Conservation (phyloP, 2,329 filamentous ascomycete species). For the Pseudovirgaria hyperparasitica region DNA sequence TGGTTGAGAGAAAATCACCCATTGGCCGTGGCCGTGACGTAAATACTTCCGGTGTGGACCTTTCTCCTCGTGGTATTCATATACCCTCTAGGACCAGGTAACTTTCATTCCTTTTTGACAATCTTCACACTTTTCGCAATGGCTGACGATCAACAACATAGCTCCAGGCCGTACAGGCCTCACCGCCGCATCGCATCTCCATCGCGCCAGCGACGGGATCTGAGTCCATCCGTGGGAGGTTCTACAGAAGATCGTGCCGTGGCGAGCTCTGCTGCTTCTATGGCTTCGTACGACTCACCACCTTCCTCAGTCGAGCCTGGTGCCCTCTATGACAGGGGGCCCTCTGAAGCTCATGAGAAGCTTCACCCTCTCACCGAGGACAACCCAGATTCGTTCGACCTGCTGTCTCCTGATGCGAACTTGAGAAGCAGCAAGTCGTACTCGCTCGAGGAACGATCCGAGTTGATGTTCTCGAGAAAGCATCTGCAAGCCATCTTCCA, state of each 20-base stretch:
- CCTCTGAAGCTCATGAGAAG: constrained; percentile 27
- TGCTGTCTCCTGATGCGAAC: constrained; percentile 31
- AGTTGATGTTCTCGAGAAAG: constrained; percentile 51
- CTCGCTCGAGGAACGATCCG: constrained; percentile 51
- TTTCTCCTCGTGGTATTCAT: constrained; percentile 22
- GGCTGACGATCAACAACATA: constrained; percentile 9
- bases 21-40: too few relatives aligned
- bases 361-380: constrained; percentile 38
- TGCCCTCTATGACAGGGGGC: constrained; percentile 29
- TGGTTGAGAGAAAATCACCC: constrained; percentile 1
- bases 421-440: constrained; percentile 23
- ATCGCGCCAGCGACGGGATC: constrained; percentile 10
- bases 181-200: constrained; percentile 2
- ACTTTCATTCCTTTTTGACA: constrained; percentile 1
- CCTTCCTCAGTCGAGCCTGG: constrained; percentile 20
- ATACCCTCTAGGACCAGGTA: constrained; percentile 24
- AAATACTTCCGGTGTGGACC: too few relatives aligned
- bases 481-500: constrained; percentile 55
- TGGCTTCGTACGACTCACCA: constrained; percentile 21
- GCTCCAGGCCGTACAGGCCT: constrained; percentile 7
- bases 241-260: too few relatives aligned
- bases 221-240: constrained; percentile 8
- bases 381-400: constrained; percentile 41
- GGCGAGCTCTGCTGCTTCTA: constrained; percentile 24
- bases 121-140: constrained; percentile 4